A percentile compares a stretch with the other conserved stretches of the same genome.
Evolutionary conservation across 805 yeast genomes (phyloP).

Genomic region (Starmerella sp.): DNA sequence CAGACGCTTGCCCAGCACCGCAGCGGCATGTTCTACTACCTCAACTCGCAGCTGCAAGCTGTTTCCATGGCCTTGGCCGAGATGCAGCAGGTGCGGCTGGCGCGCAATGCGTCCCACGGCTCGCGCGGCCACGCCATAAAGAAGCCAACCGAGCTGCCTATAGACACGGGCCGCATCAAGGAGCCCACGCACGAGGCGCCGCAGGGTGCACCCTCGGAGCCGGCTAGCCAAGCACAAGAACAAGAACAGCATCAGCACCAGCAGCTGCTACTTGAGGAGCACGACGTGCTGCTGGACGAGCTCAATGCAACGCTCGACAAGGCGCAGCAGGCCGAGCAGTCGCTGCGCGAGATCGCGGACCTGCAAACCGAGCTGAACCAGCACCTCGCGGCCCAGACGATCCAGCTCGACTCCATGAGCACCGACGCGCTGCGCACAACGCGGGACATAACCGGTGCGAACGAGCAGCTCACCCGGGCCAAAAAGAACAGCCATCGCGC

Average conservation of each 20-base stretch:
- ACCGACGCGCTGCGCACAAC: constrained; percentile 60
- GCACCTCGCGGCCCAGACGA: constrained; percentile 63
- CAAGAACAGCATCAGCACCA: constrained; percentile 10
- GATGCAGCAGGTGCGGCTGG: constrained; percentile 29
- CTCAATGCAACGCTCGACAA: constrained; percentile 30
- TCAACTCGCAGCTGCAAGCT: constrained; percentile 26
- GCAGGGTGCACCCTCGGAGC: background rate
- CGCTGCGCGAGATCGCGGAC: constrained; percentile 51
- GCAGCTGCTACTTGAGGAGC: constrained; percentile 29
- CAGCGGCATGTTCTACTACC: constrained; percentile 30
- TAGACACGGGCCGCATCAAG: background rate
- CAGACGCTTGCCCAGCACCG: constrained; percentile 28
- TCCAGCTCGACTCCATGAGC: constrained; percentile 49
- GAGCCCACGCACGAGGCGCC: background rate
- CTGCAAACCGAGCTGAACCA: constrained; percentile 63
- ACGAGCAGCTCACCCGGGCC: constrained; percentile 56
- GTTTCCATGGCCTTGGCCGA: constrained; percentile 28
- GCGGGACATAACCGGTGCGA: constrained; percentile 58
- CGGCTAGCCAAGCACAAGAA: constrained; percentile 4
- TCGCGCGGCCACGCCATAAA: background rate
- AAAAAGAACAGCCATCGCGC: constrained; percentile 52
- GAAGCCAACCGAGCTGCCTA: background rate
- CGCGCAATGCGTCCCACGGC: constrained; percentile 16
- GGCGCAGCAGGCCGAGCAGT: constrained; percentile 32
- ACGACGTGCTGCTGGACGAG: constrained; percentile 30